These are phyloP conservation scores for Kwoniella sp. DNA, from an alignment of 768 basidiomycete genomes.

Conservation along the genomic window DNA sequence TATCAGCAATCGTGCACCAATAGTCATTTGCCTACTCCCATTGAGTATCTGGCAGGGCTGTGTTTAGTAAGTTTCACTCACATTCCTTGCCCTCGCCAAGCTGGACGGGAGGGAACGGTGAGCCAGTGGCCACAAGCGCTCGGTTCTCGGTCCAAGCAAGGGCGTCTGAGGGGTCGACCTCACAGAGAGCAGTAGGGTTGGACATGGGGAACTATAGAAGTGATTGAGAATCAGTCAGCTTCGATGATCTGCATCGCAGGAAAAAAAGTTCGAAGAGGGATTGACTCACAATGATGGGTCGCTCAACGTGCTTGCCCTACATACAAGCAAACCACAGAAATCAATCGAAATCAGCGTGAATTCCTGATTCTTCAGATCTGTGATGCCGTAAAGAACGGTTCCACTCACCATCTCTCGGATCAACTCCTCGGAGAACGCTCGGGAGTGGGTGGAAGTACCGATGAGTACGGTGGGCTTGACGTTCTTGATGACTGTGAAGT, in stretches of 20 bases:
- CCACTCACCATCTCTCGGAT: constrained; percentile 60
- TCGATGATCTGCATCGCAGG: no score
- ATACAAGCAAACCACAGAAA: not conserved
- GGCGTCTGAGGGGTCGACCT: constrained; percentile 57
- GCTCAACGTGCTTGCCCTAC: constrained; percentile 62
- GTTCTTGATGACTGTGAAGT: constrained; percentile 67
- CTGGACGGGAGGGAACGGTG: constrained; percentile 75
- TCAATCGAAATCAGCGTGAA: not conserved
- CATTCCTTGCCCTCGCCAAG: constrained; percentile 68
- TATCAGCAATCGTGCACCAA: no score
- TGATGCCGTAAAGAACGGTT: no score
- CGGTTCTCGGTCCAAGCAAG: constrained; percentile 71
- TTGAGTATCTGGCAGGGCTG: no score
- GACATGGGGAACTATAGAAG: constrained; percentile 60
- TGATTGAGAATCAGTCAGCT: constrained; percentile 1
- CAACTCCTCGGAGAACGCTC: constrained; percentile 61
- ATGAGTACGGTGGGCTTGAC: constrained; percentile 82
- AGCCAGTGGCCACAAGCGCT: constrained; percentile 80
- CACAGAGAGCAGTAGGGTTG: constrained; percentile 77
- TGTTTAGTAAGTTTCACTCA: constrained; percentile 17
- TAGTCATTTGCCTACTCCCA: no score
- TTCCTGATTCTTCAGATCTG: constrained; percentile 59
- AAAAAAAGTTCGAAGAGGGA: not conserved
- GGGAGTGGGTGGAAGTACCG: constrained; percentile 75
- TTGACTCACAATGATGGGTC: constrained; percentile 69